Conservation (phyloP, 2,329 filamentous ascomycete species). For the Neopestalotiopsis clavispora region DNA sequence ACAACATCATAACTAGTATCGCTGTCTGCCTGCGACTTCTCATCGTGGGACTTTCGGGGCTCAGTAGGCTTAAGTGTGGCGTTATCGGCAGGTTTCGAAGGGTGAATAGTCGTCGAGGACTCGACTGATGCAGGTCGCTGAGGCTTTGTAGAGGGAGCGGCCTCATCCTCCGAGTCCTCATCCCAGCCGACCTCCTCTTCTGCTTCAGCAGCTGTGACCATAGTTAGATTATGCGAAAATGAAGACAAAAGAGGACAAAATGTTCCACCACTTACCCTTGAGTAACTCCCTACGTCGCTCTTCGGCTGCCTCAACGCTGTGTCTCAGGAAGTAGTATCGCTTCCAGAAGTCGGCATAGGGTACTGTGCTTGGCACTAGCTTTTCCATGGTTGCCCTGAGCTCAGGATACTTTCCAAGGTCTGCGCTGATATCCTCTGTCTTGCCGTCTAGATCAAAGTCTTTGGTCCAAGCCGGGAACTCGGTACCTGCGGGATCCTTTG, state of each 20-base stretch:
- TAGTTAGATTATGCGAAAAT: slow-evolving; percentile 40
- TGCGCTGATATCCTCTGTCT: slow-evolving; percentile 80
- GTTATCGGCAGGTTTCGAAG: slow-evolving; percentile 42
- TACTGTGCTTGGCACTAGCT: slow-evolving; percentile 90
- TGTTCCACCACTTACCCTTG: slow-evolving; percentile 69
- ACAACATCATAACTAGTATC: slow-evolving; percentile 97
- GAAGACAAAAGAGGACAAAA: slow-evolving; percentile 19
- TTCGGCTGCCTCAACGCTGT: slow-evolving; percentile 93
- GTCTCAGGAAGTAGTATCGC: slow-evolving; percentile 92
- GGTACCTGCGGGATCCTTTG: slow-evolving; percentile 75
- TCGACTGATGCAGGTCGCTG: slow-evolving; percentile 50
- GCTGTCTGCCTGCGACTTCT: slow-evolving; percentile 89
- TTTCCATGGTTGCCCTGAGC: slow-evolving; percentile 88
- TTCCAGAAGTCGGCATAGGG: slow-evolving; percentile 91
- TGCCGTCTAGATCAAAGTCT: slow-evolving; percentile 79
- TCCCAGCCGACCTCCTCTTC: slow-evolving; percentile 75
- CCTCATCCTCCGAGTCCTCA: slow-evolving; percentile 71
- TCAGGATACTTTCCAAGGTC: slow-evolving; percentile 89
- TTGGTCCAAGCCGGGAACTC: slow-evolving; percentile 78
- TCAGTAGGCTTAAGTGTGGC: slow-evolving; percentile 65
- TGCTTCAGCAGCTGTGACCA: slow-evolving; percentile 62
- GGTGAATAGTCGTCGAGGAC: slow-evolving; percentile 67
- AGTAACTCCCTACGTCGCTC: slow-evolving; percentile 85
- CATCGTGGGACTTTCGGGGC: slow-evolving; percentile 79
- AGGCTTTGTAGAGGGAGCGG: slow-evolving; percentile 37